Evolutionary conservation across 306 rosid genomes (phyloP), one percentile per base, ranked within the genome.

Genomic region (Sicyos edulis): DNA sequence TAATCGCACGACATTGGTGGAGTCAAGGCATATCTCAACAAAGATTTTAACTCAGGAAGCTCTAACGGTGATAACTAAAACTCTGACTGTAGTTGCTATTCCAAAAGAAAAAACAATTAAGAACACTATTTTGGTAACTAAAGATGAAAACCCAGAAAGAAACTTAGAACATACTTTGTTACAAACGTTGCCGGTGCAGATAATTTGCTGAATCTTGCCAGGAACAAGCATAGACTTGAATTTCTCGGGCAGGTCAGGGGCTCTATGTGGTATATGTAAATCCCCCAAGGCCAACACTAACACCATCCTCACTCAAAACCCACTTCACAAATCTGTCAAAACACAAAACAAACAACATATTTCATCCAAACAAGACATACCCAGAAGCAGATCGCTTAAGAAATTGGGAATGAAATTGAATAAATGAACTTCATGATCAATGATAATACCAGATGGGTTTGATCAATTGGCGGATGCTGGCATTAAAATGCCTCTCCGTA

Each of bases 211-310:
- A 88, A 93, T 93, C 88, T 93, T 93, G 59, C 98, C 97, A 78
- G 97, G 98, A 34, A 90, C 98, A 81, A 90, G 98, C 98, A 93
- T 93, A 78, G 98, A 93, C 92, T 93, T 93, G 80, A 93, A 93
- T 83, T 93, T 93, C 1, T 92, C 97, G 63, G 98, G 98, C 70
- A 93, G 84, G 85, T 90, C 98, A 81, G 90, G 83, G 20, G 98
- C 96, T 86, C 98, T 90, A 82, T 93, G 96, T 75, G 98, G 98
- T 83, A 93, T 79, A 81, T 93, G 98, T 74, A 90, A 81, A 86
- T 90, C 97, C 86, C 98, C 98, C 84, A 93, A 86, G 53, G 97
- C 98, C 84, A 93, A 90, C 54, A 93, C 97, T 79, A 93, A 76
- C 84, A 90, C 98, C 98, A 93, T 93, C 82, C 82, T 90, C 85